Base-by-base conservation (phyloP, 371 early-diverging fungal genomes). In the Mucor ambiguus region DNA sequence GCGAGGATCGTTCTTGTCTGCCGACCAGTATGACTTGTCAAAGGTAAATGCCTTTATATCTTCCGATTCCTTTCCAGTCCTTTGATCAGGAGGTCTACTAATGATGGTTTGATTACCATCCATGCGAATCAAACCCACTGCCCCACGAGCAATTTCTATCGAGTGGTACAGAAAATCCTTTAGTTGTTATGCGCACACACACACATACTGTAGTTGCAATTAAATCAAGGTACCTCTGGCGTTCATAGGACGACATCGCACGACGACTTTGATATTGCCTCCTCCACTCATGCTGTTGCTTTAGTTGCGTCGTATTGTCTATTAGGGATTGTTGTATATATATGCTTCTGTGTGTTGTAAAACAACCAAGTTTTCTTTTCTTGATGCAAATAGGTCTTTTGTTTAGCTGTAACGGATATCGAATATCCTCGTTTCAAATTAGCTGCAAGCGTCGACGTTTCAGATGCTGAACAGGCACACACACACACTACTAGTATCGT, bases 11-110 rank as follows among this genome's bases (percentile, higher is more conserved):
- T 67, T 74, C 55, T 86, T 82, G 70, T 89, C 87, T 44, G 87
- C 90, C 7, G 93, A 90, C 93, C 93, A 92, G 71, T 93, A 95
- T 37, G 91, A 91, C 58, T 90, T 83, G 78, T 95, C 96, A 72
- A 92, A 95, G 0, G 91, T 90, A 71, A 93, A 95, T 8, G 89
- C 74, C 66, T 90, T 90, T 44, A 77, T 67, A 57, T 81, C 83
- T 24, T 80, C 80, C 26, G 75, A 77, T 11, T 78, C 77, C 38
- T 74, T 76, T 2, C 77, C 83, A 11, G 75, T 75, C 26, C 68
- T 65, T 24, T 65, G 48, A 32, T 80, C 78, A 49, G 76, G 74
- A 46, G 89, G 91, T 66, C 79, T 83, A 37, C 78, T 76, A 63
- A 89, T 79, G 58, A 89, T 87, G 26, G 91, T 91, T 78, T 88